phyloP scores from a whole-genome alignment of 1,139 yeast genomes.

The Geotrichum fermentans region DNA sequence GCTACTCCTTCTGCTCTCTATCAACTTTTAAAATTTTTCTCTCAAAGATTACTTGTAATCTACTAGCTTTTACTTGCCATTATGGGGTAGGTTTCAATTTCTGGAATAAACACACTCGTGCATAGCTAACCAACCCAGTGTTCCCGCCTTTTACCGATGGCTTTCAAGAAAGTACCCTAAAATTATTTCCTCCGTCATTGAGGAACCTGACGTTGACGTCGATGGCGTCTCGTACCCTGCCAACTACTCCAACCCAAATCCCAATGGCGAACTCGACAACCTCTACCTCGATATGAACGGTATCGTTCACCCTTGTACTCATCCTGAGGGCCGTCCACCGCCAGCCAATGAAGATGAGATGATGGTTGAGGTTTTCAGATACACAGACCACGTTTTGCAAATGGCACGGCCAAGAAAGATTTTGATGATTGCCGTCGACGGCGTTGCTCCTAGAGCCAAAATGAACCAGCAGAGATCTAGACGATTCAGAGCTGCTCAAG shows the following conservation, averaged over 20 bases:
- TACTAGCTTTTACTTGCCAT: no score
- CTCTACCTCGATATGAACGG: constrained; percentile 94
- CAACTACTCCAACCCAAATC: constrained; percentile 71
- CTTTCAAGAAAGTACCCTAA: constrained; percentile 88
- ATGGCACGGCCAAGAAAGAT: constrained; percentile 95
- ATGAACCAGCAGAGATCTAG: constrained; percentile 99
- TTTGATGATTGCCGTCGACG: constrained; percentile 90
- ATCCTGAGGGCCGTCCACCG: constrained; percentile 89
- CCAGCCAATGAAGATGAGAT: constrained; percentile 94
- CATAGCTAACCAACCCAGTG: constrained; percentile 54
- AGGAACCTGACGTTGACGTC: constrained; percentile 55
- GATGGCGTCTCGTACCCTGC: constrained; percentile 62
- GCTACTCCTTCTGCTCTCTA: no score
- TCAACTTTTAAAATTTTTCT: no score
- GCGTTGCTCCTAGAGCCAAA: constrained; percentile 98
- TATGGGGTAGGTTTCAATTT: background rate
- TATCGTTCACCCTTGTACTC: constrained; percentile 96
- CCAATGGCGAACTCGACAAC: constrained; percentile 92
- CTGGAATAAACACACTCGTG: no score
- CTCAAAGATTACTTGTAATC: no score
- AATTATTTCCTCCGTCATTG: constrained; percentile 84
- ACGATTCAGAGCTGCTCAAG: constrained; percentile 91
- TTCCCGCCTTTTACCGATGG: constrained; percentile 98
- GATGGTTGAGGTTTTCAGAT: constrained; percentile 84
- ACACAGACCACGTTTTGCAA: constrained; percentile 81